Percentiles rank a stretch among this genome's conserved stretches.
Evolutionary conservation across 2,329 filamentous ascomycete species (phyloP).

Genomic region (Aspergillus quadrilineatus): DNA sequence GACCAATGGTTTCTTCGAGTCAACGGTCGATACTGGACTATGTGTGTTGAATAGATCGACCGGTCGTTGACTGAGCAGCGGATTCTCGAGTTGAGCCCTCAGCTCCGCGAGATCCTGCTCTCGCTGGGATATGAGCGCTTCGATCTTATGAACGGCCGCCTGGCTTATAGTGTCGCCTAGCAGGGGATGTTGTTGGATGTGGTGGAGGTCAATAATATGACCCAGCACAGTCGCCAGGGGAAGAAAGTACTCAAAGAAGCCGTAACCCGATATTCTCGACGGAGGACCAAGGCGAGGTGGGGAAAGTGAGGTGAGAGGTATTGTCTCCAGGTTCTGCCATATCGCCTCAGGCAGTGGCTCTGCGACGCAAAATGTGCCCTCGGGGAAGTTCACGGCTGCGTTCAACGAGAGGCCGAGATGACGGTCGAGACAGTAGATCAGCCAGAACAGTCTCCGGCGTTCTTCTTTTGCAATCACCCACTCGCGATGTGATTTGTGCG

Average conservation of each 20-base stretch:
- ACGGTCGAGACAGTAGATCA: constrained; percentile 11
- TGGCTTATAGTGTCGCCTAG: constrained; percentile 4
- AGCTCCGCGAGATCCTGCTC: constrained; percentile 9
- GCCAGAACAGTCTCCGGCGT: constrained; percentile 9
- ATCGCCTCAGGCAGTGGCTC: constrained; percentile 4
- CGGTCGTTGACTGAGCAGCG: not conserved
- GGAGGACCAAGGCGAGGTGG: constrained; percentile 1
- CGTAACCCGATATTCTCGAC: constrained; percentile 6
- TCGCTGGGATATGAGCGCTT: constrained; percentile 9
- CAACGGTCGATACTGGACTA: not conserved
- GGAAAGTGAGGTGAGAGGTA: constrained; percentile 6
- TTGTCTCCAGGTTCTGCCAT: constrained; percentile 6
- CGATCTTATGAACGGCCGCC: constrained; percentile 1
- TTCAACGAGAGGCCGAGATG: constrained; percentile 12
- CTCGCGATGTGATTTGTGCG: not conserved
- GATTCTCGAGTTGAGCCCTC: not conserved
- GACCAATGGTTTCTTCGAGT: constrained; percentile 5
- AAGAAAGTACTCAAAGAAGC: constrained; percentile 13
- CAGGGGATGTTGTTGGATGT: constrained; percentile 6
- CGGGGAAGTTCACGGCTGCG: constrained; percentile 5
- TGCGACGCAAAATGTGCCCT: constrained; percentile 9
- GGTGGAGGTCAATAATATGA: constrained; percentile 12
- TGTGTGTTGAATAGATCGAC: not conserved
- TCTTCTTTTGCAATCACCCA: constrained; percentile 13
- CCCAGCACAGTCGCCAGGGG: constrained; percentile 9